phyloP scores from a whole-genome alignment of 345 rosid genomes.

The Punica granatum region DNA sequence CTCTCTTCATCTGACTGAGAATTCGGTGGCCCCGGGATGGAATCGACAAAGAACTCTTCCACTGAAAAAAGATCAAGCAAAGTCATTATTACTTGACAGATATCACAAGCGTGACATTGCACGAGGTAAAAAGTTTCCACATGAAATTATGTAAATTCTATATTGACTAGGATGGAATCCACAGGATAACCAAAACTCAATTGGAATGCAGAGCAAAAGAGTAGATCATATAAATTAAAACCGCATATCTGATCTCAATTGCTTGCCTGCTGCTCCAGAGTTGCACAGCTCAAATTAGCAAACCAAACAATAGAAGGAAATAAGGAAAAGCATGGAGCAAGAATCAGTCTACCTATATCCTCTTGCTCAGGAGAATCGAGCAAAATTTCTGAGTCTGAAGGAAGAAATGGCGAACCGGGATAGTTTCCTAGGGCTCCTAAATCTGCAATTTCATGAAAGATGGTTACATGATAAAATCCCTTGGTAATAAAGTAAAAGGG shows the following conservation, averaged over 20 bases:
- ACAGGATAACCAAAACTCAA: too few relatives aligned
- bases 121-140: not conserved
- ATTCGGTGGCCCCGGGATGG: constrained; percentile 70
- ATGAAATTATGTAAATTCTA: not conserved
- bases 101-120: not conserved
- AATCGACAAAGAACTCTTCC: constrained; percentile 88
- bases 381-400: constrained; percentile 93
- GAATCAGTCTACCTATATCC: constrained; percentile 58
- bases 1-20: constrained; percentile 83
- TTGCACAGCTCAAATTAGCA: not conserved
- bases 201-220: too few relatives aligned
- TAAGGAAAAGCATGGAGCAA: constrained; percentile 10
- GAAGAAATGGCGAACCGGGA: constrained; percentile 92
- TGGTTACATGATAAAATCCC: too few relatives aligned
- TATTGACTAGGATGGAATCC: too few relatives aligned
- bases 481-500: too few relatives aligned
- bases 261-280: not conserved
- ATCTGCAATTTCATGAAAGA: constrained; percentile 46
- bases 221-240: too few relatives aligned
- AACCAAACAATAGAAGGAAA: not conserved
- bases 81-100: constrained; percentile 8
- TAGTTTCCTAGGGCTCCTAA: constrained; percentile 90
- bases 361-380: constrained; percentile 91
- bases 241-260: too few relatives aligned
- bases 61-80: constrained; percentile 26